phyloP scores from a whole-genome alignment of 2,329 filamentous ascomycete species.

The Berkeleyomyces rouxiae region DNA sequence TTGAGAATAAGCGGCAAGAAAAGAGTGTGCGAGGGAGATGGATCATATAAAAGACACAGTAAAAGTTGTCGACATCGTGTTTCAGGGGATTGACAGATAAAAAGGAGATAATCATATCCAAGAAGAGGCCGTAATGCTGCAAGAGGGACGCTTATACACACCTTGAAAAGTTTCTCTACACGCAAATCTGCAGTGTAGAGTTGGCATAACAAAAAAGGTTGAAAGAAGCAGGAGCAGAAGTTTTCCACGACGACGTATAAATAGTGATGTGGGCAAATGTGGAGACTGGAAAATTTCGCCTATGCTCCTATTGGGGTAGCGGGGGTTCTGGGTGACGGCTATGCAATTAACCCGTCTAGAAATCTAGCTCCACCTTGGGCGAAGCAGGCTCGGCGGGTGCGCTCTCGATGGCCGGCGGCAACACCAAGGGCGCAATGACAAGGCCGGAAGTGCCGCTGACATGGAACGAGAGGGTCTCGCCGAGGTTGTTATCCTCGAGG shows the following conservation, averaged over 20 bases:
- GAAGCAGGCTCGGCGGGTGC: slow-evolving; percentile 17
- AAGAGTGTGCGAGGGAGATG: background rate
- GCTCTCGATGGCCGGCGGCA: slow-evolving; percentile 70
- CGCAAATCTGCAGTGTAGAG: slow-evolving; percentile 10
- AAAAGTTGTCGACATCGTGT: slow-evolving; percentile 25
- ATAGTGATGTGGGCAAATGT: background rate
- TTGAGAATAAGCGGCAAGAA: background rate
- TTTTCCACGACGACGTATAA: background rate
- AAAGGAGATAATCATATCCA: slow-evolving; percentile 13
- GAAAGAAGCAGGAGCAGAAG: slow-evolving; percentile 13
- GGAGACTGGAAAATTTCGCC: slow-evolving; percentile 4
- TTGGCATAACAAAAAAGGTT: slow-evolving; percentile 10
- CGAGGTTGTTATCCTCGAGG: slow-evolving; percentile 46
- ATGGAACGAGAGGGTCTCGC: slow-evolving; percentile 81
- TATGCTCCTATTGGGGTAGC: background rate
- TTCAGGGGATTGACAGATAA: slow-evolving; percentile 46
- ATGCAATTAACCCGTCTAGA: background rate
- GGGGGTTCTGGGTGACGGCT: background rate
- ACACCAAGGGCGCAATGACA: slow-evolving; percentile 70
- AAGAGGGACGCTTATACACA: background rate
- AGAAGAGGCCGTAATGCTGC: background rate
- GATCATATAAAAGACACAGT: slow-evolving; percentile 14
- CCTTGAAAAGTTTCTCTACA: slow-evolving; percentile 12
- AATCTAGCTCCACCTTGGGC: slow-evolving; percentile 26
- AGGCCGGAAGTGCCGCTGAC: slow-evolving; percentile 67